Conservation (phyloP, 441 rosid genomes). For the Populus trichocarpa region DNA sequence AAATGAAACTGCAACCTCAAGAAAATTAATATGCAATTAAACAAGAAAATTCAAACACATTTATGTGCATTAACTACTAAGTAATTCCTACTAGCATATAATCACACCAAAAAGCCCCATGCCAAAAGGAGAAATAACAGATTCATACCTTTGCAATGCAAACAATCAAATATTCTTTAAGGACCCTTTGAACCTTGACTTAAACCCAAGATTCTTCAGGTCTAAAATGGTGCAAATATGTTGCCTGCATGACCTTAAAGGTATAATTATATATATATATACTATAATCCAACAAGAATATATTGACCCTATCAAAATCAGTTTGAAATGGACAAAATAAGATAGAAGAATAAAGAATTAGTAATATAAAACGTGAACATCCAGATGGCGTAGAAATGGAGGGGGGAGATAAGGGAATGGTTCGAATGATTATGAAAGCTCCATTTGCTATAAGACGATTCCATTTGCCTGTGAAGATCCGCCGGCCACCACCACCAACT, state of each 20-base stretch:
- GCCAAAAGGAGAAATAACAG: background rate
- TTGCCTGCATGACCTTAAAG: background rate
- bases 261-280: background rate
- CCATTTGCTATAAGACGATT: slow-evolving; percentile 7
- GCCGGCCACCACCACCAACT: slow-evolving; percentile 15
- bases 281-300: background rate
- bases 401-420: background rate
- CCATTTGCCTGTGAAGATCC: background rate
- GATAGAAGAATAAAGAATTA: background rate
- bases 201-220: background rate
- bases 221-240: background rate
- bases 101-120: background rate
- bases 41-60: slow-evolving; percentile 1
- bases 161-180: background rate
- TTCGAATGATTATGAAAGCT: slow-evolving; percentile 2
- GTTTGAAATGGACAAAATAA: slow-evolving; percentile 6
- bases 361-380: background rate
- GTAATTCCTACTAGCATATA: background rate
- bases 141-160: background rate
- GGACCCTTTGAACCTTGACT: background rate
- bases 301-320: slow-evolving; percentile 2
- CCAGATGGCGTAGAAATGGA: slow-evolving; percentile 9
- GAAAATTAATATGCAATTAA: background rate
- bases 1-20: background rate
- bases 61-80: background rate